These are phyloP conservation scores for Candida railenensis DNA, from an alignment of 805 yeast species.

Conservation along the genomic window DNA sequence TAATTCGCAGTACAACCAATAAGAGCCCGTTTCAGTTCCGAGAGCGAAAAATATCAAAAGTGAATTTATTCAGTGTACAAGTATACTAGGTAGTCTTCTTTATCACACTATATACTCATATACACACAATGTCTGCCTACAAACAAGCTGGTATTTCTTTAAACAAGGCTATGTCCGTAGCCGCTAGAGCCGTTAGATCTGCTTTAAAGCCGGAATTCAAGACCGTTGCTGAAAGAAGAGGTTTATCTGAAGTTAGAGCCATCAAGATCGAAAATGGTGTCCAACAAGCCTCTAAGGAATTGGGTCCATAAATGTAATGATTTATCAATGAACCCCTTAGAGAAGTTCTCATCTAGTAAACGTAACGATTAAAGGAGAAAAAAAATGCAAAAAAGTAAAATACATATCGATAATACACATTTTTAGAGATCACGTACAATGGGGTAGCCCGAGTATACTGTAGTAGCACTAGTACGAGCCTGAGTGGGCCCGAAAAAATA, in stretches of 20 bases:
- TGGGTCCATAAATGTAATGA: not conserved
- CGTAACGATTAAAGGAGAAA: not conserved
- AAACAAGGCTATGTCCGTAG: slow-evolving; percentile 86
- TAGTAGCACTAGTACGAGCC: too few species aligned
- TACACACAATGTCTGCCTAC: slow-evolving; percentile 40
- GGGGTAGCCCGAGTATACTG: too few species aligned
- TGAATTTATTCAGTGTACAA: not conserved
- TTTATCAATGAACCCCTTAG: too few species aligned
- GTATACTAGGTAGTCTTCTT: not conserved
- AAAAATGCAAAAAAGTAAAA: not conserved
- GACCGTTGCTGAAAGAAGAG: slow-evolving; percentile 70
- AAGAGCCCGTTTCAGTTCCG: slow-evolving; percentile 2
- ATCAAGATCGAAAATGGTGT: slow-evolving; percentile 72
- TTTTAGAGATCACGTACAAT: too few species aligned
- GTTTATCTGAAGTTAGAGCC: slow-evolving; percentile 68
- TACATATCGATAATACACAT: too few species aligned
- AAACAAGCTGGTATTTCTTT: slow-evolving; percentile 54
- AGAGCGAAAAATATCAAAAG: not conserved
- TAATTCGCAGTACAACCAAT: slow-evolving; percentile 5
- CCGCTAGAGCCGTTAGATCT: slow-evolving; percentile 85
- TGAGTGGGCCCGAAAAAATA: too few species aligned
- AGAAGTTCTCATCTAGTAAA: too few species aligned
- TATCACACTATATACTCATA: not conserved
- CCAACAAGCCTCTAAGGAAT: slow-evolving; percentile 35
- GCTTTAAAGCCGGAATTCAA: slow-evolving; percentile 86